Evolutionary conservation across 345 rosid species (phyloP).

Genomic region (Dipteronia sinensis): DNA sequence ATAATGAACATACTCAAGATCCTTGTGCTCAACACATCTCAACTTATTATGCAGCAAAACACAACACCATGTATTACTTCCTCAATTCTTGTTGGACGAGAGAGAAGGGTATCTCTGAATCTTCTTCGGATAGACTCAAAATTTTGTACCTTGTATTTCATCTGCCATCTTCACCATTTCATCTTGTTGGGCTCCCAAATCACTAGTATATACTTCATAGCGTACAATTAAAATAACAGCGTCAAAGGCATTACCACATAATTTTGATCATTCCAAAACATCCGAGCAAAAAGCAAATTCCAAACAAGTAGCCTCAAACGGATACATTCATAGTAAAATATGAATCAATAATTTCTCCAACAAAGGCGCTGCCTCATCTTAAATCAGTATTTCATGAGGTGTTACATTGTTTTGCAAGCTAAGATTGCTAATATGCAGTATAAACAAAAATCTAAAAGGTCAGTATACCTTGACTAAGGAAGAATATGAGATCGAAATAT

Average conservation of each 20-base stretch:
- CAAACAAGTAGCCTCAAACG: background rate
- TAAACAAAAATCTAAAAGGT: background rate
- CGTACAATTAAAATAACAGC: background rate
- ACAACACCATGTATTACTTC: background rate
- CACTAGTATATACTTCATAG: background rate
- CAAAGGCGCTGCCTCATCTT: background rate
- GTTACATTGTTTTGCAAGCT: background rate
- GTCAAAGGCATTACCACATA: background rate
- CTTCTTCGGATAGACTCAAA: background rate
- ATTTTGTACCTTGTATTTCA: background rate
- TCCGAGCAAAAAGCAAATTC: background rate
- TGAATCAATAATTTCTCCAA: background rate
- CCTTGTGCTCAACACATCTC: too few relatives aligned
- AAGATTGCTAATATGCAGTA: background rate
- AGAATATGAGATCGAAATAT: constrained; percentile 63
- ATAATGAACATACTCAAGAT: background rate
- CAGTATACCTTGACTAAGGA: constrained; percentile 34
- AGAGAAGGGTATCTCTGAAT: background rate
- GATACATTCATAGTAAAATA: background rate
- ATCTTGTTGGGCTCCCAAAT: background rate
- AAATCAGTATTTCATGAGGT: background rate
- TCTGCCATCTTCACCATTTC: background rate
- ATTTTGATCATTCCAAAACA: background rate
- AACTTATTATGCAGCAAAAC: too few relatives aligned
- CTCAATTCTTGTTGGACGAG: background rate